Base-by-base conservation (phyloP, 176 grass and related monocot genomes). In the Zoysia japonica region DNA sequence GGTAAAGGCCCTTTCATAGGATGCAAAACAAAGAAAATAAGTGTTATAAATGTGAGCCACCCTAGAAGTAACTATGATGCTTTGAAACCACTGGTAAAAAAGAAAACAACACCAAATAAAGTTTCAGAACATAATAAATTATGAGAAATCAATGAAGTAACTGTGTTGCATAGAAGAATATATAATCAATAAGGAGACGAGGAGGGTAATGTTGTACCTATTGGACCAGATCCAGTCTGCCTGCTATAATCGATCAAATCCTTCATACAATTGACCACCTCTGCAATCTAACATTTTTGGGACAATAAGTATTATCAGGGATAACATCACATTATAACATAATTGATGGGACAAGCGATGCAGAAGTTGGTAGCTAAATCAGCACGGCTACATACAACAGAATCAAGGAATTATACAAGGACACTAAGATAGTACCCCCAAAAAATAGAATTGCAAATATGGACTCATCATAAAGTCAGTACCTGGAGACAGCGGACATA, bases 221-320 rank as follows among this genome's bases (percentile, higher is more conserved):
- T 98, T 39, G 95, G 95, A 78, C 95, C 95, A 71, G 90, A 88
- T 70, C 83, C 88, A 84, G 88, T 92, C 72, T 98, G 85, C 61
- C 88, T 90, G 83, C 95, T 94, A 56, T 94, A 88, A 85, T 98
- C 92, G 88, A 98, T 98, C 80, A 98, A 84, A 89, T 98, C 95
- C 78, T 98, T 98, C 95, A 98, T 98, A 74, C 95, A 92, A 63
- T 98, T 98, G 28, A 94, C 95, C 56, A 98, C 95, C 82, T 98
- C 95, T 9, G 95, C 92, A 60, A 98, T 98, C 95, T 28, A 28
- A 28, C 28, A 28, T 28, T 28, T 28, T 28, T 98, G 83, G 39
- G 79, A 67, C 48, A 79, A 81, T 48, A 45, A 87, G 64, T 73
- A 36, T 84, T 57, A 14, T 79, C 70, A 80, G 61, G 47, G 47